A percentile compares a stretch with the other conserved stretches of the same genome.
phyloP scores from a whole-genome alignment of 2,329 filamentous ascomycete genomes.

The Ilyonectria destructans region DNA sequence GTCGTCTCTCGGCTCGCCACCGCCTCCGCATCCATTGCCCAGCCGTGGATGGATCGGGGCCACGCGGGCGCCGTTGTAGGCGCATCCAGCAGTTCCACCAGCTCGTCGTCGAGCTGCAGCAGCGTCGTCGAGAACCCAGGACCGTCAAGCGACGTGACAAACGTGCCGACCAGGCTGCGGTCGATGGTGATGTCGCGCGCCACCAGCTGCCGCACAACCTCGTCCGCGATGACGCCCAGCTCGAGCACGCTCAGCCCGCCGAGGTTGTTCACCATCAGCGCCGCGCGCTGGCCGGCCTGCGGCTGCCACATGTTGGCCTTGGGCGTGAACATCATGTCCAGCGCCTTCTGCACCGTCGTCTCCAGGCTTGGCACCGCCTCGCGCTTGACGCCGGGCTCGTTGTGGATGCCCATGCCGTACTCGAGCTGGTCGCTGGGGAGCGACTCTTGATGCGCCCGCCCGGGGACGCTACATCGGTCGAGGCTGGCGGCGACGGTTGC shows the following conservation, averaged over 20 bases:
- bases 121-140: constrained; percentile 46
- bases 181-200: constrained; percentile 31
- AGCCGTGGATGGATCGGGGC: constrained; percentile 44
- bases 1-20: constrained; percentile 34
- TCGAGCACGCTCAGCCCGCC: constrained; percentile 46
- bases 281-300: constrained; percentile 32
- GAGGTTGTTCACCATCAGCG: constrained; percentile 47
- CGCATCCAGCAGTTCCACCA: constrained; percentile 40
- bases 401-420: constrained; percentile 49
- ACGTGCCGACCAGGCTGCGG: constrained; percentile 43
- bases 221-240: constrained; percentile 45
- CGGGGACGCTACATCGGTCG: constrained; percentile 45
- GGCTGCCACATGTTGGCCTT: constrained; percentile 47
- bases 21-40: constrained; percentile 37
- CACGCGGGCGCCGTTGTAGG: constrained; percentile 45
- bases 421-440: constrained; percentile 43
- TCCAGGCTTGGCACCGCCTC: constrained; percentile 37
- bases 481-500: constrained; percentile 47
- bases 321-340: constrained; percentile 44
- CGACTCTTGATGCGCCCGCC: constrained; percentile 39
- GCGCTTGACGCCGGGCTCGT: constrained; percentile 48
- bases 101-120: constrained; percentile 41
- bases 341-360: constrained; percentile 37
- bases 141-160: constrained; percentile 45
- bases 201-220: constrained; percentile 40